Conservation (phyloP, 148 eudicot genomes). For the Persicaria tinctoria region DNA sequence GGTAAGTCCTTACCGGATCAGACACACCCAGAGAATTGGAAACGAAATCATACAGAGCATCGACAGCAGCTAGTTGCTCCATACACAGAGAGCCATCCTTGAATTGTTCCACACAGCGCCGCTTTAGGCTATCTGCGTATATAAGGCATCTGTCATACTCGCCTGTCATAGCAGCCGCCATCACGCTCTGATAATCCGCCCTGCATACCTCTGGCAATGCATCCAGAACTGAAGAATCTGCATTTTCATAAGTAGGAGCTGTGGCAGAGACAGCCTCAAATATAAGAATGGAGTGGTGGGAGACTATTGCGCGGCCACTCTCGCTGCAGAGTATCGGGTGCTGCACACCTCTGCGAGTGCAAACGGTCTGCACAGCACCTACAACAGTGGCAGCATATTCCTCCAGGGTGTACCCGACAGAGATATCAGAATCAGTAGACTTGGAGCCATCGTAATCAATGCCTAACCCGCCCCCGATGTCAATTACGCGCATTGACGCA, state of each 20-base stretch:
- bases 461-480: conserved; percentile 89
- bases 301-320: conserved; percentile 88
- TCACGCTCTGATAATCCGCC: conserved; percentile 45
- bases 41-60: conserved; percentile 60
- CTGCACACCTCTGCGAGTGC: conserved; percentile 44
- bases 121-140: conserved; percentile 65
- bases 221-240: conserved; percentile 28
- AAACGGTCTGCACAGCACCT: conserved; percentile 41
- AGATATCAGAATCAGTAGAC: conserved; percentile 59
- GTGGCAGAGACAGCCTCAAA: conserved; percentile 69
- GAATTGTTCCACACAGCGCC: conserved; percentile 69
- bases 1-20: conserved; percentile 51
- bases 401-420: conserved; percentile 63
- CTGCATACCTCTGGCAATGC: conserved; percentile 45
- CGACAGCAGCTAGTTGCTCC: conserved; percentile 75
- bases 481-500: conserved; percentile 72
- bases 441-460: conserved; percentile 90
- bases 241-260: conserved; percentile 26
- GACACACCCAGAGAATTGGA: conserved; percentile 52
- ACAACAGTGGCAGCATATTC: conserved; percentile 90
- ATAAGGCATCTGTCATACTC: conserved; percentile 56
- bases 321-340: conserved; percentile 72
- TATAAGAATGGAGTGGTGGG: conserved; percentile 70
- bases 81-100: conserved; percentile 69
- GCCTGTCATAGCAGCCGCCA: conserved; percentile 40